These are phyloP conservation scores for Auricularia sp. DNA, from an alignment of 768 basidiomycete species.

Conservation along the genomic window DNA sequence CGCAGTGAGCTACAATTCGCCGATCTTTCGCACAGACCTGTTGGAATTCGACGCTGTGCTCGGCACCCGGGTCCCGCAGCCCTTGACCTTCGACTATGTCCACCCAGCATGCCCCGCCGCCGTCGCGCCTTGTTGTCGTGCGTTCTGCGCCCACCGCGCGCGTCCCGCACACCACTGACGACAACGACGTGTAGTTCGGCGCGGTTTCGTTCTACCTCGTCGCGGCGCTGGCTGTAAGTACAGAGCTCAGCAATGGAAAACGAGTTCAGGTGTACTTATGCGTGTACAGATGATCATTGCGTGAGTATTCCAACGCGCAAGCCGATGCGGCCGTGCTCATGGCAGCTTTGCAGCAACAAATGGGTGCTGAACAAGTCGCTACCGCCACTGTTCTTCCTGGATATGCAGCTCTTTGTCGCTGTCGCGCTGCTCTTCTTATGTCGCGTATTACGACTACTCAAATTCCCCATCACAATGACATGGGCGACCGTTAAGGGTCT, in stretches of 20 bases:
- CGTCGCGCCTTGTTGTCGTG: background rate
- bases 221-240: constrained; percentile 75
- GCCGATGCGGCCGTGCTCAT: constrained; percentile 5
- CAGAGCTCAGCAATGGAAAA: background rate
- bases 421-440: constrained; percentile 62
- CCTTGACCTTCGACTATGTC: background rate
- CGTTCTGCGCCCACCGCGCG: background rate
- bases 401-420: constrained; percentile 71
- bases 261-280: background rate
- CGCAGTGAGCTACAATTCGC: background rate
- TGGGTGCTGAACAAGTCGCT: constrained; percentile 74
- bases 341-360: constrained; percentile 55
- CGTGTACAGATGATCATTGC: constrained; percentile 77
- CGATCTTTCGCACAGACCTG: background rate
- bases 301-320: constrained; percentile 28
- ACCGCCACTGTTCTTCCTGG: constrained; percentile 80
- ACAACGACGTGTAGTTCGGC: constrained; percentile 36
- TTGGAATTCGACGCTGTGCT: background rate
- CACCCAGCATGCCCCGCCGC: background rate
- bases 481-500: constrained; percentile 60
- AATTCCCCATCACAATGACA: constrained; percentile 58
- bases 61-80: background rate
- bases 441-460: constrained; percentile 53
- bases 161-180: background rate
- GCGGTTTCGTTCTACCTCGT: constrained; percentile 82